Evolutionary conservation across 2,329 filamentous ascomycete genomes (phyloP).

Genomic region (Ophiobolus disseminans): DNA sequence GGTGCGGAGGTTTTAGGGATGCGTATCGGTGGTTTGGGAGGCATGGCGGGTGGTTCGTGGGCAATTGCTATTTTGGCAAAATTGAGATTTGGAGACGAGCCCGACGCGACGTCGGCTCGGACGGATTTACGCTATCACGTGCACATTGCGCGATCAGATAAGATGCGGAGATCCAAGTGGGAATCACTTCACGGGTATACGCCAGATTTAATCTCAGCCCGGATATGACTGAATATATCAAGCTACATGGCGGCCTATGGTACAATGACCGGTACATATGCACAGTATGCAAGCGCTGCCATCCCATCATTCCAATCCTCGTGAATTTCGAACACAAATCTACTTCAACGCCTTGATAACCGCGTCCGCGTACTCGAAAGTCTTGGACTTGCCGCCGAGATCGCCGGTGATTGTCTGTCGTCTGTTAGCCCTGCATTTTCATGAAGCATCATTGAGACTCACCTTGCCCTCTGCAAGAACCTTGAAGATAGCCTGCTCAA

Average conservation of each 20-base stretch:
- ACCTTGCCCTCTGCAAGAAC: constrained; percentile 95
- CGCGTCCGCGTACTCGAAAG: constrained; percentile 87
- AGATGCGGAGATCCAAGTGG: constrained; percentile 23
- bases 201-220: not conserved
- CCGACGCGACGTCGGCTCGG: constrained; percentile 14
- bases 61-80: not conserved
- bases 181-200: too few relatives aligned
- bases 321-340: constrained; percentile 35
- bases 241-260: constrained; percentile 42
- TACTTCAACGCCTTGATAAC: constrained; percentile 74
- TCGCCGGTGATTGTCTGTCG: constrained; percentile 82
- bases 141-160: constrained; percentile 18
- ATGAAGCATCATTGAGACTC: constrained; percentile 28
- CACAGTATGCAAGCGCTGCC: constrained; percentile 47
- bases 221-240: constrained; percentile 16
- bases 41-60: constrained; percentile 16
- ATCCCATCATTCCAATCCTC: constrained; percentile 33
- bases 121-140: constrained; percentile 17
- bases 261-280: constrained; percentile 49
- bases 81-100: not conserved
- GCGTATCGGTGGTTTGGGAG: constrained; percentile 33
- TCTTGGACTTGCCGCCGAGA: constrained; percentile 95
- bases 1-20: constrained; percentile 13
- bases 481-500: constrained; percentile 94
- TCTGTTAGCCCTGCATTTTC: constrained; percentile 17